phyloP scores from a whole-genome alignment of 2,329 filamentous ascomycete species.

The Fusarium coicis region DNA sequence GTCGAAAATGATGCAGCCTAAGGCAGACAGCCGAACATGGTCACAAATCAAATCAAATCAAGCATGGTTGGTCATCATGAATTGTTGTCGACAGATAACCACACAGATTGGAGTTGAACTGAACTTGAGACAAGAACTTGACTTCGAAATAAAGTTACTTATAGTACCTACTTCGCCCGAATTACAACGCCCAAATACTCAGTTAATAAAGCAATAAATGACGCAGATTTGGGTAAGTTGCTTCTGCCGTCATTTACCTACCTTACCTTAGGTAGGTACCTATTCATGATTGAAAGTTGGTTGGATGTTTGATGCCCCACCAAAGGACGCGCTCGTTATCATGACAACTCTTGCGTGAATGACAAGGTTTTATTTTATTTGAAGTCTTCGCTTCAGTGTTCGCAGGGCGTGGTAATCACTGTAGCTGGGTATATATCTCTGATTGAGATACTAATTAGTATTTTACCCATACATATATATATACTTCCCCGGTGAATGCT shows the following conservation, averaged over 20 bases:
- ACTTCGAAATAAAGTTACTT: background rate
- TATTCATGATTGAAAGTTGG: slow-evolving; percentile 6
- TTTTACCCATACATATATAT: background rate
- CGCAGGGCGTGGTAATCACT: background rate
- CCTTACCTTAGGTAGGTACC: too few relatives aligned
- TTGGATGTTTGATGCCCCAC: slow-evolving; percentile 29
- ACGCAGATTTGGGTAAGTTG: background rate
- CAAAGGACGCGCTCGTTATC: slow-evolving; percentile 20
- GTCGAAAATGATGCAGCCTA: background rate
- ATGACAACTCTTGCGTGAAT: slow-evolving; percentile 17
- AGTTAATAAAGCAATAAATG: background rate
- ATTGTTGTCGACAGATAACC: background rate
- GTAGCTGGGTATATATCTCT: background rate
- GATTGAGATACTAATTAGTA: background rate
- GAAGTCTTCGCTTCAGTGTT: background rate
- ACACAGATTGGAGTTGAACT: background rate
- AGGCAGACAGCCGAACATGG: slow-evolving; percentile 20
- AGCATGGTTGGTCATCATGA: slow-evolving; percentile 13
- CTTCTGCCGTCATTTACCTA: slow-evolving; percentile 1
- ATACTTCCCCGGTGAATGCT: background rate
- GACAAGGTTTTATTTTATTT: background rate
- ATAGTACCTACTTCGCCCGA: background rate
- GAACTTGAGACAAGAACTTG: background rate
- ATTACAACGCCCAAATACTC: background rate
- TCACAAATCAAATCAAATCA: background rate